Base-by-base conservation (phyloP, 108 stramenopile species). In the Nitzschia sp. region DNA sequence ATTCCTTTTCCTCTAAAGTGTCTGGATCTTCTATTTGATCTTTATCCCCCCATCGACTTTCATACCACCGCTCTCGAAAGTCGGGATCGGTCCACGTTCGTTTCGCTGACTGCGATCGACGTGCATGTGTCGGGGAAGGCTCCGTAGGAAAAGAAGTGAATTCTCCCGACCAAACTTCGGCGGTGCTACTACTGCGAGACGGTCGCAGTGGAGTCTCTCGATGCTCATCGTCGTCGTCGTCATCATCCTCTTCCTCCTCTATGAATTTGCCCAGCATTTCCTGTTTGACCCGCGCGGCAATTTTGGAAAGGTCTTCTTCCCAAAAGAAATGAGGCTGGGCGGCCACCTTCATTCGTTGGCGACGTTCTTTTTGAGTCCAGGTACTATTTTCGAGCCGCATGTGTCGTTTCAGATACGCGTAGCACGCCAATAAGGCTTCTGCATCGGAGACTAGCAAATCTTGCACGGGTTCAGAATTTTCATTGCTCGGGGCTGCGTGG, bases 361-460 rank as follows among this genome's bases (percentile, higher is more conserved):
- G 77, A 58, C 72, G 69, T 53, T 88, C 82, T 9, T 61, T 8
- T 36, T 69, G 52, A 19, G 61, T 75, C 84, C 81, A 85, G n/a
- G n/a, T n/a, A 60, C 80, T 70, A 48, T 85, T 82, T 21, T 21
- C 48, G 29, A 88, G 27, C 45, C 71, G 78, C 47, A 89, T 85
- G 35, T 76, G 81, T 5, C 84, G 74, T 29, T 79, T 75, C 53
- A 93, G 59, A 48, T 81, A 90, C 0, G 88, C 73, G 27, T 82
- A 68, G 65, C 89, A 90, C 0, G 92, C 92, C 2, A 93, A 82
- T 30, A 93, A 63, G 1, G 83, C 75, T 75, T 90, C 84, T 5
- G 73, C 84, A 57, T 81, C 84, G 2, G 84, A 85, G 33, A 81
- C 50, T 22, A 53, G 32, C 19, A 13, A 9, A 41, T 41, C 13